Evolutionary conservation across 371 early-diverging fungal species (phyloP), one percentile per base, ranked within the genome.

Genomic region (Chytridiales sp.): DNA sequence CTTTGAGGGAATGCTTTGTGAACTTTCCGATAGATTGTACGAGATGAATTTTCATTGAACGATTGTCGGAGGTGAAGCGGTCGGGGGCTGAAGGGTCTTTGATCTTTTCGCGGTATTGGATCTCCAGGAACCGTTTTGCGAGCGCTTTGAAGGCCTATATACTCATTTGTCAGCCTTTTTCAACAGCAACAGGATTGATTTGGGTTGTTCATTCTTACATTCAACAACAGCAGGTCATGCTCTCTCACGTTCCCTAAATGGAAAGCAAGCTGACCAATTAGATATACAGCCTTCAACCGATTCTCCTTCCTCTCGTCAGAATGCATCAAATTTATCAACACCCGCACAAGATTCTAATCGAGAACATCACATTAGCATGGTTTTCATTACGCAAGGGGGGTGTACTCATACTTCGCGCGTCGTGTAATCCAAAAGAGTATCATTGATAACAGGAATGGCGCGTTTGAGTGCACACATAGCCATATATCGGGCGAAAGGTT

Each of bases 301-400:
- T 80, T 80, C 56, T 80, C 80, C n/a, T 34, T 46, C 17, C 77
- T 51, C 41, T 75, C 75, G 55, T 80, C 80, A 0, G 76, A 74
- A 8, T 71, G 56, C 63, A 72, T 72, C 1, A 73, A 47, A 47
- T 74, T 72, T 13, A 72, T 54, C 19, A 80, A 56, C n/a, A 72
- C 64, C 1, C 54, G 51, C 19, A 75, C 35, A 1, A 78, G 47
- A 31, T 70, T 73, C 70, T 73, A n/a, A 27, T 43, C 21, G 39
- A 57, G 38, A 32, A 46, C 22, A 9, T n/a, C 32, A 40, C 19
- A 34, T 6, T 26, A 24, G 19, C 26, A 43, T 36, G 13, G 22
- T 26, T 39, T 32, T 19, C 24, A 46, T 1, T 4, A 13, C 22
- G 13, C 17, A 32, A 41, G 39, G 22, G 26, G 19, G 5, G 4